phyloP scores from a whole-genome alignment of 768 basidiomycete genomes.

The Roridomyces roridus region DNA sequence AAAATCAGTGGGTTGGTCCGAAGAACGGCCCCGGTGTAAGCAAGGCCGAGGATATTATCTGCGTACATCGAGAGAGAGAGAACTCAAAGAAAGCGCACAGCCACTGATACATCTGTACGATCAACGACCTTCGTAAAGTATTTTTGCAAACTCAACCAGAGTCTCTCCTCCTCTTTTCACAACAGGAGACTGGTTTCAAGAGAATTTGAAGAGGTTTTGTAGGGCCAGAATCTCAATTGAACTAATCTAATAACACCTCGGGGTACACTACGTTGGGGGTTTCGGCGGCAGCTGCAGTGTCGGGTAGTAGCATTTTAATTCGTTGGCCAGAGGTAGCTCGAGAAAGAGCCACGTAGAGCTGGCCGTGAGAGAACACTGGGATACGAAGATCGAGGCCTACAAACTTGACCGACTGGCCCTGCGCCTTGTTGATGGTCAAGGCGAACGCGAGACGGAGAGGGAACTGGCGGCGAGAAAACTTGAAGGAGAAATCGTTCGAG shows the following conservation, averaged over 20 bases:
- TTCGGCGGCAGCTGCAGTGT: background rate
- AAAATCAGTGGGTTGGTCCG: no score
- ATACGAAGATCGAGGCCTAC: constrained; percentile 37
- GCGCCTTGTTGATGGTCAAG: constrained; percentile 44
- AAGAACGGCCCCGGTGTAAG: no score
- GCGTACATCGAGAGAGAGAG: no score
- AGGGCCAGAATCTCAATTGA: no score
- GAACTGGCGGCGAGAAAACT: constrained; percentile 35
- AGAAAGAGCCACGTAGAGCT: constrained; percentile 43
- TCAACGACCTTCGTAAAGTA: no score
- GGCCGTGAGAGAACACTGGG: constrained; percentile 39
- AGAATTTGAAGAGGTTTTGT: no score
- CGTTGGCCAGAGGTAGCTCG: constrained; percentile 22
- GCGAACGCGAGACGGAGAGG: constrained; percentile 41
- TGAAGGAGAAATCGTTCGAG: constrained; percentile 24
- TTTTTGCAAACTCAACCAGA: no score
- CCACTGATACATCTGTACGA: no score
- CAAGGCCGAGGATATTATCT: no score
- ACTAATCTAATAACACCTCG: background rate
- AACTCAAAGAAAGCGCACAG: no score
- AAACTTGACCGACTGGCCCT: constrained; percentile 39
- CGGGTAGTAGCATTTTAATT: constrained; percentile 30
- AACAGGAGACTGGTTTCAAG: no score
- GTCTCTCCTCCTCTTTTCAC: no score
- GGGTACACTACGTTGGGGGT: background rate